These are phyloP conservation scores for Aspergillus nanangensis DNA, from an alignment of 495 filamentous ascomycete species.

Conservation along the genomic window DNA sequence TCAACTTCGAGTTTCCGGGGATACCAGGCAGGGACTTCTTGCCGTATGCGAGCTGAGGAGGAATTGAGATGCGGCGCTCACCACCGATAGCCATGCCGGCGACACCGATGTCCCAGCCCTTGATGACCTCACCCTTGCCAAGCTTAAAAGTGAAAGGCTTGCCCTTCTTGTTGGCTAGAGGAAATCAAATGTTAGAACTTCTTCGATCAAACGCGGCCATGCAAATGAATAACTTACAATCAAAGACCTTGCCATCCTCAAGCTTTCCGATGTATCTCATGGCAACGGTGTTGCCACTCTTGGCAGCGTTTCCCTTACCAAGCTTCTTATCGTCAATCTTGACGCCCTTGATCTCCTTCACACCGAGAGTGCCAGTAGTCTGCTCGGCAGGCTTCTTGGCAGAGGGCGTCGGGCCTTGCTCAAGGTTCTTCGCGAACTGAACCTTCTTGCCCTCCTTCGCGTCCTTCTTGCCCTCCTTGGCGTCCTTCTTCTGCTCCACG, in stretches of 20 bases:
- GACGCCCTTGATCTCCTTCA: conserved; percentile 79
- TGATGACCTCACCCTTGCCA: conserved; percentile 92
- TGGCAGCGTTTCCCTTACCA: conserved; percentile 73
- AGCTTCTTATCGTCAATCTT: conserved; percentile 93
- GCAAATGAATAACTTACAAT: conserved; percentile 72
- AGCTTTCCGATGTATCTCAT: conserved; percentile 99
- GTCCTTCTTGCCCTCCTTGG: conserved; percentile 46
- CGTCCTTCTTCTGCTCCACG: conserved; percentile 51
- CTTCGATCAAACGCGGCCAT: too few species aligned
- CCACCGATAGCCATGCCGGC: conserved; percentile 87
- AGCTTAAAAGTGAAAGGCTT: conserved; percentile 94
- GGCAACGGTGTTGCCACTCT: conserved; percentile 79
- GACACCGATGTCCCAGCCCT: conserved; percentile 96
- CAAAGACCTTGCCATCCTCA: conserved; percentile 86
- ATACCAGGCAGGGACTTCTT: conserved; percentile 74
- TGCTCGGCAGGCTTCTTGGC: conserved; percentile 42
- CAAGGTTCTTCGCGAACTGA: conserved; percentile 96
- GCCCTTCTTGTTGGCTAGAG: conserved; percentile 89
- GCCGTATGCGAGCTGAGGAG: conserved; percentile 81
- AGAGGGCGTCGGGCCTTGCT: conserved; percentile 85
- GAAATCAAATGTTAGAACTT: neutral
- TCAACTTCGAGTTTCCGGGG: conserved; percentile 80
- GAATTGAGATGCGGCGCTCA: conserved; percentile 87
- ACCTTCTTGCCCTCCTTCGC: conserved; percentile 80
- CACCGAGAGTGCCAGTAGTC: conserved; percentile 53